Base-by-base conservation (phyloP, 129 eudicot species). In the Oenanthe sinensis region DNA sequence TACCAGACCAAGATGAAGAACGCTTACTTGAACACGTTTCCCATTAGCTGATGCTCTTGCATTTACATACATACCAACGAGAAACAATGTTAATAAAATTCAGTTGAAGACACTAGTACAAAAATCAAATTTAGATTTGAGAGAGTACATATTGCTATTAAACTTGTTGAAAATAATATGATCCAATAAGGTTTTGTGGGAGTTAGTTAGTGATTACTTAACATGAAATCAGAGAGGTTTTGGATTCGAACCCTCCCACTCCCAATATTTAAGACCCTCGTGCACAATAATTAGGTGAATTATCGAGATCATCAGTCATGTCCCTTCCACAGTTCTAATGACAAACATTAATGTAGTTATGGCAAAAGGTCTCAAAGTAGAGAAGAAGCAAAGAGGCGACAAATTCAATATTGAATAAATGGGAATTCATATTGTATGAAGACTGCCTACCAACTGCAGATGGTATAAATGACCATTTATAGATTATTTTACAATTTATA, bases 21-120 rank as follows among this genome's bases (percentile, higher is more conserved):
- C 54, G 20, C 24, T 43, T 72, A 72, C 76, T 52, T 72, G 76
- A 42, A 72, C 46, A 43, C 20, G 52, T 72, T 43, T 72, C 33
- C 76, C 76, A 72, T 22, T 40, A 42, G 76, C 36, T 4, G 52
- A n/a, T 42, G 76, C 50, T 42, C 76, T 72, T 72, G 30, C 50
- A 43, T 40, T 71, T 71, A 42, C 24, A 22, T 72, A 72, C 46
- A 26, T 72, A 43, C 76, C 37, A 72, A 19, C 76, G 16, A 72
- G 17, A 72, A 6, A 3, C 28, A 72, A 71, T 22, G 16, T 40
- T n/a, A 33, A 43, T 50, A 72, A 42, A 42, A 3, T 65, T 65
- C 8, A 30, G 37, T 65, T 26, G 37, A 33, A n/a, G 65, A 58
- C 4, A 22, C 63, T 55, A 58, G 30, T 67, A 36, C 30, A 30